Evolutionary conservation across 2,329 filamentous ascomycete species (phyloP).

Genomic region (Cladosporium cucumerinum): DNA sequence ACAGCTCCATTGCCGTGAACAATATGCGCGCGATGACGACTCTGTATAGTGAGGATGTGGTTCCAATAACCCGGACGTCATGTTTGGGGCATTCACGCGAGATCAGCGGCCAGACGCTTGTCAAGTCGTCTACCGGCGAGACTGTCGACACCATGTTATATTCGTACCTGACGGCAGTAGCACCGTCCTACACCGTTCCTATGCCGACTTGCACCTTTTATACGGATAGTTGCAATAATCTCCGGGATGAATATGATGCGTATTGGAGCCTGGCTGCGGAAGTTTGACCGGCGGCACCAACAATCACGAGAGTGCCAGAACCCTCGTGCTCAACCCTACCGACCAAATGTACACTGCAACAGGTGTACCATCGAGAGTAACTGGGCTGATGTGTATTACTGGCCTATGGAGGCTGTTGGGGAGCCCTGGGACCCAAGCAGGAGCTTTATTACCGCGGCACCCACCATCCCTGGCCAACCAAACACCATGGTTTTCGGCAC

Average conservation of each 20-base stretch:
- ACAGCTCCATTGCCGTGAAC: not conserved
- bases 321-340: not conserved
- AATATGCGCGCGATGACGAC: not conserved
- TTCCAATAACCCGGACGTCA: not conserved
- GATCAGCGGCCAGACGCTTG: not conserved
- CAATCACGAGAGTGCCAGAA: not conserved
- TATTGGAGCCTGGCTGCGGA: not conserved
- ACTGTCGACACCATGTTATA: not conserved
- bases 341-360: not conserved
- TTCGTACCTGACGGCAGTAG: not conserved
- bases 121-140: not conserved
- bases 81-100: not conserved
- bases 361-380: not conserved
- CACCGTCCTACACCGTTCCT: not conserved
- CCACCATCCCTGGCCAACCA: not conserved
- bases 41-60: not conserved
- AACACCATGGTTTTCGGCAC: not conserved
- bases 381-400: not conserved
- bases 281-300: not conserved
- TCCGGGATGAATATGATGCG: not conserved
- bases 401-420: not conserved
- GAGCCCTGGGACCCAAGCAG: conserved; percentile 2
- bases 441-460: conserved; percentile 2
- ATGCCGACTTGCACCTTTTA: not conserved
- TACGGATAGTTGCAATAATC: not conserved